phyloP scores from a whole-genome alignment of 2,329 filamentous ascomycete genomes.

The Talaromyces sp. region DNA sequence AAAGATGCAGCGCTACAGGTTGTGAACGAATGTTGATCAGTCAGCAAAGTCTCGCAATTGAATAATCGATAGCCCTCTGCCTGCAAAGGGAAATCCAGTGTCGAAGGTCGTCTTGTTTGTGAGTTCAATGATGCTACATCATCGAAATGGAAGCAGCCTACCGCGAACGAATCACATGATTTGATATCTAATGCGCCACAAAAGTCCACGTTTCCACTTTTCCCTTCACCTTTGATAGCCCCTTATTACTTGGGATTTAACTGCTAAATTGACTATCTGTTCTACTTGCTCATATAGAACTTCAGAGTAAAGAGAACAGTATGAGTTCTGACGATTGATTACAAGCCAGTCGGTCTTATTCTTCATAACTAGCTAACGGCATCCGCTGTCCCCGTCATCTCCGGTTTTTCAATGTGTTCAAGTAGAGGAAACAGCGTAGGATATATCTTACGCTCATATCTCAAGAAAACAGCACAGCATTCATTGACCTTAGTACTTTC shows the following conservation, averaged over 20 bases:
- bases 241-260: background rate
- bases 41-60: background rate
- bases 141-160: constrained; percentile 17
- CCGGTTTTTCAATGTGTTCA: background rate
- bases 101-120: background rate
- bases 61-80: constrained; percentile 13
- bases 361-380: background rate
- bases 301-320: background rate
- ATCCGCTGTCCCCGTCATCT: background rate
- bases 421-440: background rate
- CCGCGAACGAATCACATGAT: constrained; percentile 15
- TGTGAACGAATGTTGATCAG: background rate
- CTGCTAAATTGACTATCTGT: no score
- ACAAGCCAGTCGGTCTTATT: background rate
- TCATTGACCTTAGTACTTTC: no score
- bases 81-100: constrained; percentile 15
- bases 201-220: constrained; percentile 16
- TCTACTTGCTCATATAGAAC: background rate
- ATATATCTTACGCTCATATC: background rate
- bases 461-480: no score
- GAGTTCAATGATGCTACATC: constrained; percentile 4
- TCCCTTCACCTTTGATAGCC: background rate
- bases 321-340: background rate
- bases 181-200: background rate
- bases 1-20: background rate